Evolutionary conservation across 139 green algal genomes (phyloP).

Genomic region (Raphidocelis subcapitata): DNA sequence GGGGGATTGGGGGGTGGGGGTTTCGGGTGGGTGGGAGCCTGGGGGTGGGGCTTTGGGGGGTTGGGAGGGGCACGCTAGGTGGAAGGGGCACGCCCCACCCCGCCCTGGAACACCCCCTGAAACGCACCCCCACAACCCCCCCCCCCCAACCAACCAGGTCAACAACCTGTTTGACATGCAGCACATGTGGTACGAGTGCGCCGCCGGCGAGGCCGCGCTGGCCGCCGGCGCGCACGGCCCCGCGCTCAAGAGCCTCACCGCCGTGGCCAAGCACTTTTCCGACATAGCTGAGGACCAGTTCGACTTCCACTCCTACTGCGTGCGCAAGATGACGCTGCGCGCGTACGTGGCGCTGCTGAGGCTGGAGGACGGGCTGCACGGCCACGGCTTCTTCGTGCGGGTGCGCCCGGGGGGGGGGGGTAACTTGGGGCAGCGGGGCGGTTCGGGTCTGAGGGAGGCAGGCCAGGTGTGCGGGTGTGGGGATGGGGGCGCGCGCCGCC

Average conservation of each 20-base stretch:
- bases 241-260: conserved; percentile 86
- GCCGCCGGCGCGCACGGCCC: conserved; percentile 25
- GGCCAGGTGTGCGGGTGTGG: too few relatives aligned
- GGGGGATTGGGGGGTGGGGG: not conserved
- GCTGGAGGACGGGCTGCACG: conserved; percentile 82
- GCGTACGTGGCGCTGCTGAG: conserved; percentile 89
- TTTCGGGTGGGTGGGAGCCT: too few relatives aligned
- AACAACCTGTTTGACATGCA: conserved; percentile 95
- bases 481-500: too few relatives aligned
- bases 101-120: too few relatives aligned
- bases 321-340: conserved; percentile 96
- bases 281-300: conserved; percentile 97
- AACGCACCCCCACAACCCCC: not conserved
- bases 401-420: conserved; percentile 36
- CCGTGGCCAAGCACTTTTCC: conserved; percentile 81
- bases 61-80: too few relatives aligned
- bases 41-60: too few relatives aligned
- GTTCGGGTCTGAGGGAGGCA: too few relatives aligned
- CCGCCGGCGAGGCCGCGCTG: conserved; percentile 65
- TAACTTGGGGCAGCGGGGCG: too few relatives aligned
- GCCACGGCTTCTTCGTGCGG: conserved; percentile 64
- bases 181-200: conserved; percentile 97
- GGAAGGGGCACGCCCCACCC: too few relatives aligned
- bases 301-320: conserved; percentile 98
- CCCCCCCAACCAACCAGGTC: conserved; percentile 10